A percentile compares a stretch with the other conserved stretches of the same genome.
These are phyloP conservation scores for Diaporthe sp. DNA, from an alignment of 2,329 filamentous ascomycete species.

Conservation along the genomic window DNA sequence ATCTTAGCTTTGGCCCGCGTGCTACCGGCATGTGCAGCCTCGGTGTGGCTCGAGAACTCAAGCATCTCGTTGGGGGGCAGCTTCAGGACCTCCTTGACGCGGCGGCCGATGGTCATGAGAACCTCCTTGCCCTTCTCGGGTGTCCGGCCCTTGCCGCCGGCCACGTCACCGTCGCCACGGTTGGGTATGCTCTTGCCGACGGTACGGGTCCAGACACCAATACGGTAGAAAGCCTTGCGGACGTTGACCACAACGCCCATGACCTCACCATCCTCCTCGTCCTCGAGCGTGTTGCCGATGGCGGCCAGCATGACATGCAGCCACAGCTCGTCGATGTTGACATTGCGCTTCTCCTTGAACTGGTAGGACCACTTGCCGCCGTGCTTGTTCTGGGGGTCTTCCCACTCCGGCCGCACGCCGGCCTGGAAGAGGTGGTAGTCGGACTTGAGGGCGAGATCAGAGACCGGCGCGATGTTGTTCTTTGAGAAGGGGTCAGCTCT, in stretches of 20 bases:
- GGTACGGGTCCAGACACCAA: constrained; percentile 97
- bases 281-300: constrained; percentile 97
- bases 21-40: constrained; percentile 92
- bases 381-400: constrained; percentile 98
- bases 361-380: constrained; percentile 99
- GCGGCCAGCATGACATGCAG: constrained; percentile 96
- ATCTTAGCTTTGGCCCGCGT: constrained; percentile 97
- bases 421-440: constrained; percentile 99
- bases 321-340: constrained; percentile 96
- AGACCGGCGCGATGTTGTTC: constrained; percentile 99
- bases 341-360: constrained; percentile 93
- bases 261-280: constrained; percentile 93
- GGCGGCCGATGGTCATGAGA: constrained; percentile 84
- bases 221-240: constrained; percentile 96
- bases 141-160: constrained; percentile 82
- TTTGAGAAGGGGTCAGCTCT: constrained; percentile 52
- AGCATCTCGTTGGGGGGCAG: constrained; percentile 82
- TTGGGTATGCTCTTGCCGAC: constrained; percentile 86
- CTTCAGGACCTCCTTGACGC: constrained; percentile 93
- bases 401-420: constrained; percentile 97
- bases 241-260: constrained; percentile 99
- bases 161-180: constrained; percentile 78
- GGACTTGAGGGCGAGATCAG: constrained; percentile 95
- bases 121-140: constrained; percentile 87
- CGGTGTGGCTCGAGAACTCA: constrained; percentile 97